These are phyloP conservation scores for Spathaspora jeffriesii DNA, from an alignment of 1,139 yeast genomes.

Conservation along the genomic window DNA sequence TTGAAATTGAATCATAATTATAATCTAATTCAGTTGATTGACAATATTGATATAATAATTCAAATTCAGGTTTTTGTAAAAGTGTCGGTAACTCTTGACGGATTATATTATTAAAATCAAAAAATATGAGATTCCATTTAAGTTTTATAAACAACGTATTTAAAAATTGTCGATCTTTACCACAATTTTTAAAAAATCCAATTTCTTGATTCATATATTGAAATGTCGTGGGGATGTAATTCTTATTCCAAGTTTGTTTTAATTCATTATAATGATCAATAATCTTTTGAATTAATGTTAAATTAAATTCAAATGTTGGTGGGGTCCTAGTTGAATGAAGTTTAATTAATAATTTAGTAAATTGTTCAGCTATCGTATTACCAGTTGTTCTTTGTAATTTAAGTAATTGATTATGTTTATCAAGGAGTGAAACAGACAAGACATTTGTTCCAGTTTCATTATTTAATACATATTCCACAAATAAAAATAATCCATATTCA, in stretches of 20 bases:
- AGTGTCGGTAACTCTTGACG: constrained; percentile 19
- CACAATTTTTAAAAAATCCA: constrained; percentile 23
- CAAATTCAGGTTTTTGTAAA: constrained; percentile 18
- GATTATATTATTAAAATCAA: constrained; percentile 20
- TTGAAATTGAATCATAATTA: constrained; percentile 18
- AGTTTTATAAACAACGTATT: constrained; percentile 21
- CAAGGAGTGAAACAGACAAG: constrained; percentile 11
- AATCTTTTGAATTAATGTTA: constrained; percentile 17
- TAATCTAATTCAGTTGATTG: constrained; percentile 16
- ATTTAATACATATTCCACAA: constrained; percentile 18
- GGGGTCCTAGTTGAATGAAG: constrained; percentile 16
- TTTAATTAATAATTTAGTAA: constrained; percentile 21
- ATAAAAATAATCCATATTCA: constrained; percentile 23
- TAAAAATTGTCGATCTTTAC: constrained; percentile 21
- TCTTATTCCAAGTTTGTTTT: constrained; percentile 18
- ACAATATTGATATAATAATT: constrained; percentile 20
- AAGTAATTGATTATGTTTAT: constrained; percentile 12
- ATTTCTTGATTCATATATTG: constrained; percentile 18
- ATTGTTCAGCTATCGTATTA: constrained; percentile 11
- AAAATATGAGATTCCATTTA: constrained; percentile 33
- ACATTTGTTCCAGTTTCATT: constrained; percentile 2
- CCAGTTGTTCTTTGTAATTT: constrained; percentile 7
- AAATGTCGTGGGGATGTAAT: constrained; percentile 19
- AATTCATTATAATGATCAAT: constrained; percentile 17
- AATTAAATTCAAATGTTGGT: constrained; percentile 16